Percentiles rank a stretch among this genome's conserved stretches.
Conservation (phyloP, 495 filamentous ascomycete species). For the Penicillium tannophilum region DNA sequence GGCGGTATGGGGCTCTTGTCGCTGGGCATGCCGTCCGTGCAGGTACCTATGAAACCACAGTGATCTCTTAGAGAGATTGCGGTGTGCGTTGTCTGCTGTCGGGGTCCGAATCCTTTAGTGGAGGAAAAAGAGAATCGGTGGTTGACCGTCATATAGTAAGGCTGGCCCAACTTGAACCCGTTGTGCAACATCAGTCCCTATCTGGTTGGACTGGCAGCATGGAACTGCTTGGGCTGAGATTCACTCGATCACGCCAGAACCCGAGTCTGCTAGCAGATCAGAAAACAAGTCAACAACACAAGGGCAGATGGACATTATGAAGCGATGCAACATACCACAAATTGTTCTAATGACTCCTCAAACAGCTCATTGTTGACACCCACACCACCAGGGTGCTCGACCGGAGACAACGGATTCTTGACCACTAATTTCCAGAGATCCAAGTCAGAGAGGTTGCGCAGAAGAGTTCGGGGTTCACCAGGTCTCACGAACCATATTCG, state of each 20-base stretch:
- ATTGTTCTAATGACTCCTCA: slow-evolving; percentile 86
- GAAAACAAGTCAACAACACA: slow-evolving; percentile 21
- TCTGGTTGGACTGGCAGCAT: not conserved
- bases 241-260: slow-evolving; percentile 35
- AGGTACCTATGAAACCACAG: slow-evolving; percentile 5
- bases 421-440: slow-evolving; percentile 60
- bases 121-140: not conserved
- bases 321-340: slow-evolving; percentile 55
- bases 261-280: slow-evolving; percentile 39
- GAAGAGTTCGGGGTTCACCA: not conserved
- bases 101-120: not conserved
- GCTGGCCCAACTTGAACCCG: not conserved
- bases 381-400: slow-evolving; percentile 83
- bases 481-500: slow-evolving; percentile 72
- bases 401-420: slow-evolving; percentile 89
- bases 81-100: slow-evolving; percentile 13
- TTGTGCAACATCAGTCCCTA: not conserved
- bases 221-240: not conserved
- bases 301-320: slow-evolving; percentile 7
- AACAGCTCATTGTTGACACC: slow-evolving; percentile 95
- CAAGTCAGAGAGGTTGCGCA: slow-evolving; percentile 12
- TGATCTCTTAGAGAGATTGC: slow-evolving; percentile 5
- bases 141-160: not conserved
- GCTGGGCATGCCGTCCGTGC: slow-evolving; percentile 5
- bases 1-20: slow-evolving; percentile 16